Evolutionary conservation across 345 rosid genomes (phyloP).

Genomic region (Alliaria petiolata): DNA sequence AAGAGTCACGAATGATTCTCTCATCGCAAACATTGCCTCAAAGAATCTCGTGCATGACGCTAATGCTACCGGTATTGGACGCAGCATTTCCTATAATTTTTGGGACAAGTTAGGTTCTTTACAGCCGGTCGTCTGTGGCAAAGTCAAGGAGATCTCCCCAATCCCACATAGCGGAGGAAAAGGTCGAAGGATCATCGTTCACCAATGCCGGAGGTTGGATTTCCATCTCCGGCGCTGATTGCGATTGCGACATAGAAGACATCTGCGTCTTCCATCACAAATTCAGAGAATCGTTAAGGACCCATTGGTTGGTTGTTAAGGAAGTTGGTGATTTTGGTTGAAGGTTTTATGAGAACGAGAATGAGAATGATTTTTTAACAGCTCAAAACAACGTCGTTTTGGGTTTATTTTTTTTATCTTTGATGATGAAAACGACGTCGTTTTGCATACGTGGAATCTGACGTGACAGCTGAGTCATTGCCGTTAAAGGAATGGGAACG

Average conservation of each 20-base stretch:
- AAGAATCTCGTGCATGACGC: slow-evolving; percentile 97
- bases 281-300: background rate
- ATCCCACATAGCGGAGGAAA: slow-evolving; percentile 62
- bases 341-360: too few species aligned
- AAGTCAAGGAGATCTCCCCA: slow-evolving; percentile 84
- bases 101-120: too few species aligned
- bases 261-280: slow-evolving; percentile 2
- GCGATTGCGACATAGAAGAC: slow-evolving; percentile 31
- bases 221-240: slow-evolving; percentile 36
- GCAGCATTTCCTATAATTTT: slow-evolving; percentile 76
- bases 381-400: too few species aligned
- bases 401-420: too few species aligned
- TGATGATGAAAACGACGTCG: too few species aligned
- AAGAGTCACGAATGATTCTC: slow-evolving; percentile 93
- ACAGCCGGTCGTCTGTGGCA: slow-evolving; percentile 58
- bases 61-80: slow-evolving; percentile 96
- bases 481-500: too few species aligned
- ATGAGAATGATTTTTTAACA: too few species aligned
- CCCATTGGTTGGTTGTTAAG: slow-evolving; percentile 24
- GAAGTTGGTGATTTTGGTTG: slow-evolving; percentile 32
- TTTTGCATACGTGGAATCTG: too few species aligned
- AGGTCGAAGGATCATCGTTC: slow-evolving; percentile 36
- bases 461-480: too few species aligned
- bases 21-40: slow-evolving; percentile 98
- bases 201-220: slow-evolving; percentile 32